A percentile compares a stretch with the other conserved stretches of the same genome.
phyloP scores from a whole-genome alignment of 805 yeast species.

The Diddensiella transvaalensis region DNA sequence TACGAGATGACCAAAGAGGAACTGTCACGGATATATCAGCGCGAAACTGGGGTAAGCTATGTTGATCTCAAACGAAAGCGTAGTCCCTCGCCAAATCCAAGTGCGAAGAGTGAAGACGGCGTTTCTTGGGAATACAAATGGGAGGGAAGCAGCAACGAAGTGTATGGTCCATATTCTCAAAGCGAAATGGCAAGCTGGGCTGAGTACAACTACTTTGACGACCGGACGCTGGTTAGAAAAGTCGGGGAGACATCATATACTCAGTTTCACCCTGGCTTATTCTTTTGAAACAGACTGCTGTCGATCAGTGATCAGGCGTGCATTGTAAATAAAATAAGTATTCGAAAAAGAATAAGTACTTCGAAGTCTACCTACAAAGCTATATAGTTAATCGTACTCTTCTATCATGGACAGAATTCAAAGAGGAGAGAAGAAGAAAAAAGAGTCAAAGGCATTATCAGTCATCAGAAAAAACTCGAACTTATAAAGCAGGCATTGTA shows the following conservation, averaged over 20 bases:
- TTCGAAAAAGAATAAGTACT: too few relatives aligned
- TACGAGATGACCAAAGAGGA: slow-evolving; percentile 59
- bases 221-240: slow-evolving; percentile 41
- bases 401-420: too few relatives aligned
- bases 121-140: slow-evolving; percentile 49
- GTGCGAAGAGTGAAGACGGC: slow-evolving; percentile 31
- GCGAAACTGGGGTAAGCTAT: slow-evolving; percentile 42
- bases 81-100: slow-evolving; percentile 13
- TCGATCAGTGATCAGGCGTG: too few relatives aligned
- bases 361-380: too few relatives aligned
- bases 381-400: too few relatives aligned
- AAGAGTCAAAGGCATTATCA: too few relatives aligned
- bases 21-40: slow-evolving; percentile 43
- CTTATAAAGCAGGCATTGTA: slow-evolving; percentile 86
- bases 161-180: slow-evolving; percentile 50
- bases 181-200: slow-evolving; percentile 52
- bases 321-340: too few relatives aligned
- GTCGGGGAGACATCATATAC: slow-evolving; percentile 19
- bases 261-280: too few relatives aligned
- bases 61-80: slow-evolving; percentile 27
- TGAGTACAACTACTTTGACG: slow-evolving; percentile 42
- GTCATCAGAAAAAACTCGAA: too few relatives aligned
- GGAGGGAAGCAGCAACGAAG: slow-evolving; percentile 39
- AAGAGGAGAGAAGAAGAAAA: too few relatives aligned
- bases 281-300: too few relatives aligned